phyloP scores from a whole-genome alignment of 306 rosid species.

The Pueraria montana region DNA sequence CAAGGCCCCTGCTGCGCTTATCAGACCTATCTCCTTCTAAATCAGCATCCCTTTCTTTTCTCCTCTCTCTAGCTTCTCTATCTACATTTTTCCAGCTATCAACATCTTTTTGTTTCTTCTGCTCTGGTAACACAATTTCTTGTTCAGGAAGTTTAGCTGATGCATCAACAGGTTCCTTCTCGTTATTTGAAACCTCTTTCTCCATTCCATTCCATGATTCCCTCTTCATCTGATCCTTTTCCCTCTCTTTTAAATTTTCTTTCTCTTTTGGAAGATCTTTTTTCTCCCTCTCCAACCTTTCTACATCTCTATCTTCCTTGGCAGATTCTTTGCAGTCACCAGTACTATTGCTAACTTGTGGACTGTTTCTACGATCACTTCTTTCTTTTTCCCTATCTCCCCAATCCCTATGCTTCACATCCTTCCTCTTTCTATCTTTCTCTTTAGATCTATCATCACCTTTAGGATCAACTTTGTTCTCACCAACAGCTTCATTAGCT shows the following conservation, averaged over 20 bases:
- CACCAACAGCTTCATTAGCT: conserved; percentile 81
- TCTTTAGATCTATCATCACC: conserved; percentile 85
- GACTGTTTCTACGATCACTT: conserved; percentile 70
- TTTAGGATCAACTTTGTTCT: conserved; percentile 82
- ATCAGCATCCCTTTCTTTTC: conserved; percentile 80
- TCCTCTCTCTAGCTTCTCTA: conserved; percentile 75
- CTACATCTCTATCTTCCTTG: conserved; percentile 78
- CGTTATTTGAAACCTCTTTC: conserved; percentile 68
- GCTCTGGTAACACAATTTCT: conserved; percentile 65
- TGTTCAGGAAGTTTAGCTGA: conserved; percentile 69
- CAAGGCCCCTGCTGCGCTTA: conserved; percentile 65
- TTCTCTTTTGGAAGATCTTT: conserved; percentile 78
- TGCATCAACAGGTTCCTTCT: conserved; percentile 75
- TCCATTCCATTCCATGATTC: conserved; percentile 76
- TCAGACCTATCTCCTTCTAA: conserved; percentile 75
- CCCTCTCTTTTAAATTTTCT: conserved; percentile 80
- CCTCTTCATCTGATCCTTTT: conserved; percentile 78
- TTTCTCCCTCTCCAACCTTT: conserved; percentile 80
- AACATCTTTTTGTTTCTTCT: conserved; percentile 79
- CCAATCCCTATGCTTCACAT: conserved; percentile 83
- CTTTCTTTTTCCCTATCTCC: conserved; percentile 88
- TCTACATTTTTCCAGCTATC: conserved; percentile 79
- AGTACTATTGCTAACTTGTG: conserved; percentile 60
- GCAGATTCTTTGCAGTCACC: conserved; percentile 72
- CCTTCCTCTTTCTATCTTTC: conserved; percentile 92